A percentile compares a stretch with the other conserved stretches of the same genome.
These are phyloP conservation scores for Pseudonitzschia delicatissima DNA, from an alignment of 108 stramenopile genomes.

Conservation along the genomic window DNA sequence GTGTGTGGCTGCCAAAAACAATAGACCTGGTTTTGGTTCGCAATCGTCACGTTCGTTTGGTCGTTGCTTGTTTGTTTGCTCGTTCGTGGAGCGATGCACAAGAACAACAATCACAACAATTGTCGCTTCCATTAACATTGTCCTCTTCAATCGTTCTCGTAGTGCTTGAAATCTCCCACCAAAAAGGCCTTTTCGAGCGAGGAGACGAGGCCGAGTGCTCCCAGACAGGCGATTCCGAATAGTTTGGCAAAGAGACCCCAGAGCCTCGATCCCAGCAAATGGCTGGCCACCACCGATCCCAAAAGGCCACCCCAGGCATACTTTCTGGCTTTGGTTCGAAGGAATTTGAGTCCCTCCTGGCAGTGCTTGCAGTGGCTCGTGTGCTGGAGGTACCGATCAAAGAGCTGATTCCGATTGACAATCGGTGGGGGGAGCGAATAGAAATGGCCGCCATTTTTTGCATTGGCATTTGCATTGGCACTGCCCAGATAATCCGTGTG, in stretches of 20 bases:
- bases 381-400: constrained; percentile 32
- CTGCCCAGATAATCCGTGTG: constrained; percentile 16
- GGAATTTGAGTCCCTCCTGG: constrained; percentile 10
- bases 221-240: background rate
- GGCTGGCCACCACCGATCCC: constrained; percentile 10
- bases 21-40: too few relatives aligned
- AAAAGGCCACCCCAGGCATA: background rate
- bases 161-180: constrained; percentile 30
- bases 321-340: background rate
- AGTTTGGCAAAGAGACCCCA: background rate
- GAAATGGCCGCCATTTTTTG: too few relatives aligned
- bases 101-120: too few relatives aligned
- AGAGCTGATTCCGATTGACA: constrained; percentile 1
- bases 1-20: too few relatives aligned
- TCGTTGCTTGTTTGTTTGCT: too few relatives aligned
- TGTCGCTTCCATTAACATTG: background rate
- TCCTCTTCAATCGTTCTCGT: constrained; percentile 26
- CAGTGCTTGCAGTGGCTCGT: constrained; percentile 32
- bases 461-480: background rate
- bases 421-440: constrained; percentile 12
- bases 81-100: too few relatives aligned
- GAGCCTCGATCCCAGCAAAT: background rate
- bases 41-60: too few relatives aligned
- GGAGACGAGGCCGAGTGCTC: background rate
- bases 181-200: constrained; percentile 13